These are phyloP conservation scores for Monosporascus cannonballus DNA, from an alignment of 2,329 filamentous ascomycete species.

Conservation along the genomic window DNA sequence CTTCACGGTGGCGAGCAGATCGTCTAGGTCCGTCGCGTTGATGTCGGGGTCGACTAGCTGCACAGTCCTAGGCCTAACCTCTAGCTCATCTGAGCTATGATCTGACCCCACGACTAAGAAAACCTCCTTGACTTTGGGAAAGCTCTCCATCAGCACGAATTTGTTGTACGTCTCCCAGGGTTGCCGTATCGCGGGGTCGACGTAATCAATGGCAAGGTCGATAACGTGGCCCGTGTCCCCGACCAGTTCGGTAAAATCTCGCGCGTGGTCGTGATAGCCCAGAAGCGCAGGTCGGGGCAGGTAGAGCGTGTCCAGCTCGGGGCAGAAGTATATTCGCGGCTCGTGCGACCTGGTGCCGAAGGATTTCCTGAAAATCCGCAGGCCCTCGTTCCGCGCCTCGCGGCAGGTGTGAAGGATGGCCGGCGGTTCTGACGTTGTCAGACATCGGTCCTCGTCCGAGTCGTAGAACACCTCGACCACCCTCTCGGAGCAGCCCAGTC, in stretches of 20 bases:
- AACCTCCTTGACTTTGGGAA: conserved; percentile 31
- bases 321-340: conserved; percentile 25
- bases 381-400: conserved; percentile 37
- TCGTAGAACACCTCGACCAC: conserved; percentile 36
- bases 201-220: conserved; percentile 40
- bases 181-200: conserved; percentile 35
- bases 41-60: conserved; percentile 15
- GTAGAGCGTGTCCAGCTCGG: conserved; percentile 30
- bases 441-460: conserved; percentile 28
- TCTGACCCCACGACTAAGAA: conserved; percentile 27
- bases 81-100: conserved; percentile 5
- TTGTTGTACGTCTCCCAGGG: conserved; percentile 49
- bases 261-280: conserved; percentile 34
- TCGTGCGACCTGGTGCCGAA: conserved; percentile 28
- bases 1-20: conserved; percentile 22
- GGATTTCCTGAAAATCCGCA: conserved; percentile 30
- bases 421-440: conserved; percentile 31
- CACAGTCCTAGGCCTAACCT: conserved; percentile 1
- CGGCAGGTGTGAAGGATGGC: conserved; percentile 33
- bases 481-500: conserved; percentile 28
- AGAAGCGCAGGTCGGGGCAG: conserved; percentile 31
- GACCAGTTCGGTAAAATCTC: conserved; percentile 34
- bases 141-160: conserved; percentile 37
- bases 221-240: conserved; percentile 28
- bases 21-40: conserved; percentile 14